Conservation (phyloP, 495 filamentous ascomycete genomes). For the Aspergillus homomorphus region DNA sequence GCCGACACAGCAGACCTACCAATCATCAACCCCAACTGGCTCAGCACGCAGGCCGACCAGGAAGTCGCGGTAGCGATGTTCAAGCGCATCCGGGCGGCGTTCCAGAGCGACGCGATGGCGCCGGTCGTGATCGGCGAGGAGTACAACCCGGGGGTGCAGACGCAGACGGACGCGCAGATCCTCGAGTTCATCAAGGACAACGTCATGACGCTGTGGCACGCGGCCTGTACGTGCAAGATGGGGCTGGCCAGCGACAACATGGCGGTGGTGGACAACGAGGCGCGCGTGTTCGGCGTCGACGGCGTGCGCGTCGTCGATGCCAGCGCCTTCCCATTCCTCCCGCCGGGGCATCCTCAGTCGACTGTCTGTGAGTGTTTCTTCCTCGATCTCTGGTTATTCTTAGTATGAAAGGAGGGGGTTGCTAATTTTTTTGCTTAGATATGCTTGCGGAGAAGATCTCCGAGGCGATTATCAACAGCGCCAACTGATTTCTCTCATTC, state of each 20-base stretch:
- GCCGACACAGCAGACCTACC: conserved; percentile 43
- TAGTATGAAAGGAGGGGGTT: background rate
- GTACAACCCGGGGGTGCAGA: conserved; percentile 42
- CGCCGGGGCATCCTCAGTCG: conserved; percentile 51
- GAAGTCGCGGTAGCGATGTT: conserved; percentile 53
- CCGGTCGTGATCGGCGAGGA: conserved; percentile 45
- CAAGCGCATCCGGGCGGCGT: conserved; percentile 48
- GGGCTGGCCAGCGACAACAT: conserved; percentile 43
- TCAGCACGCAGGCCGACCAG: conserved; percentile 46
- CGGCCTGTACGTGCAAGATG: conserved; percentile 54
- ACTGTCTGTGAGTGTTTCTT: conserved; percentile 38
- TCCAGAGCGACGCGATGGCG: conserved; percentile 39
- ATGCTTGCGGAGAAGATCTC: conserved; percentile 57
- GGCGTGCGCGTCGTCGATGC: conserved; percentile 58
- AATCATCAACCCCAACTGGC: conserved; percentile 53
- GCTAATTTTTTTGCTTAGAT: conserved; percentile 23
- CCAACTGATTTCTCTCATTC: background rate
- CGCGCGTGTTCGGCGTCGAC: conserved; percentile 50
- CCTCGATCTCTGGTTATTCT: background rate
- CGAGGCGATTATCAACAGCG: conserved; percentile 32
- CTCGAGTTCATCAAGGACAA: conserved; percentile 37
- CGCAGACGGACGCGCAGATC: conserved; percentile 53
- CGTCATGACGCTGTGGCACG: conserved; percentile 49
- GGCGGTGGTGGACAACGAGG: conserved; percentile 56
- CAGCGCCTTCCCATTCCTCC: conserved; percentile 49